These are phyloP conservation scores for Colletotrichum somersetense DNA, from an alignment of 2,329 filamentous ascomycete species.

Conservation along the genomic window DNA sequence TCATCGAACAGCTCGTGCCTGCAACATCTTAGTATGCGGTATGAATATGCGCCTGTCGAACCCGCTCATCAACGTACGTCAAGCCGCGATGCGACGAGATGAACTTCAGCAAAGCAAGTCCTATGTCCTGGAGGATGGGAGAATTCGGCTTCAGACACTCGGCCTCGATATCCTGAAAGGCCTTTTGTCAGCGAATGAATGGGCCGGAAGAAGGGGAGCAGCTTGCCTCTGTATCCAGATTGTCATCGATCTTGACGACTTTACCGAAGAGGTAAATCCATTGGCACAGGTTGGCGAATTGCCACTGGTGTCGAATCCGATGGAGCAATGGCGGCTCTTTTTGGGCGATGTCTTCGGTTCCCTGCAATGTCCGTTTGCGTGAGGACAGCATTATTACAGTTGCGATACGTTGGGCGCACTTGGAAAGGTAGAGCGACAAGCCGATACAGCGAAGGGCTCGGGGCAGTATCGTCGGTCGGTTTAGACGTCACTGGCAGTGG, in stretches of 20 bases:
- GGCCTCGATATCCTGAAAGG: conserved; percentile 80
- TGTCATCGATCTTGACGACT: conserved; percentile 88
- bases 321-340: conserved; percentile 63
- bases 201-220: conserved; percentile 4
- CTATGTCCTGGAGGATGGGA: conserved; percentile 81
- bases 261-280: conserved; percentile 94
- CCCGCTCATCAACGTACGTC: conserved; percentile 72
- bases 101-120: conserved; percentile 88
- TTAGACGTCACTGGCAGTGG: neutral
- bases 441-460: neutral
- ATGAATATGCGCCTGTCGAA: neutral
- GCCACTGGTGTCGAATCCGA: conserved; percentile 89
- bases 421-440: neutral
- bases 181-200: conserved; percentile 7
- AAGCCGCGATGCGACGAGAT: conserved; percentile 94
- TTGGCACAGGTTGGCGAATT: conserved; percentile 93
- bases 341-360: conserved; percentile 52
- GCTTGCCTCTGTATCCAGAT: conserved; percentile 87
- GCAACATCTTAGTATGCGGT: neutral
- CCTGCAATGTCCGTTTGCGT: conserved; percentile 62
- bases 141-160: conserved; percentile 89
- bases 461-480: neutral
- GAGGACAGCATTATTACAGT: conserved; percentile 56
- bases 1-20: conserved; percentile 90
- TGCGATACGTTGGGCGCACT: neutral